Percentiles rank a stretch among this genome's conserved stretches.
phyloP scores from a whole-genome alignment of 768 basidiomycete species.

The Kwoniella botswanensis region DNA sequence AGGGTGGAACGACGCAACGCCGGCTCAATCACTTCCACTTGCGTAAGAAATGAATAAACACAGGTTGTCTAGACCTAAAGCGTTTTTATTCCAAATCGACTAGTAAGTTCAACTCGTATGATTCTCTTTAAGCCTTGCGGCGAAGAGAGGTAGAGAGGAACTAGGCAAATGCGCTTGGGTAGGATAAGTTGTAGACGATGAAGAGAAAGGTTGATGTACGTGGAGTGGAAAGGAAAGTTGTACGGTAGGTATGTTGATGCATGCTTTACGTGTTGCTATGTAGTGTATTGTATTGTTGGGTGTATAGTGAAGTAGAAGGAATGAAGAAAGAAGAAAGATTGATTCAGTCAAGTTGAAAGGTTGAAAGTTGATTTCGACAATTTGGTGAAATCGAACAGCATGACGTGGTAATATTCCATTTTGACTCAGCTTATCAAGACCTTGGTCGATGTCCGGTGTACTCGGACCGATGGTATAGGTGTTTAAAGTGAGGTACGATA shows the following conservation, averaged over 20 bases:
- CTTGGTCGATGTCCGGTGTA: background rate
- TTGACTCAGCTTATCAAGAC: no score
- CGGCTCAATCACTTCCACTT: background rate
- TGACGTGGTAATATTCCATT: background rate
- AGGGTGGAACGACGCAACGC: conserved; percentile 33
- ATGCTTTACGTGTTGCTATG: background rate
- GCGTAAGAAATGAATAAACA: conserved; percentile 2
- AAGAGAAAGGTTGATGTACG: background rate
- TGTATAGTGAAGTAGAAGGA: background rate
- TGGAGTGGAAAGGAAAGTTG: background rate
- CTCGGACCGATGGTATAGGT: background rate
- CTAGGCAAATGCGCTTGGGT: conserved; percentile 35
- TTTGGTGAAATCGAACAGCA: background rate
- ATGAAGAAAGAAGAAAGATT: background rate
- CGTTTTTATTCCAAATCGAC: conserved; percentile 29
- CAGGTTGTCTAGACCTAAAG: conserved; percentile 36
- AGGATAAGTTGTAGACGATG: background rate
- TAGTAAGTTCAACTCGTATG: conserved; percentile 26
- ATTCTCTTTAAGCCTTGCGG: background rate
- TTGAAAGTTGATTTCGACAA: background rate
- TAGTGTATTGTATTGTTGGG: background rate
- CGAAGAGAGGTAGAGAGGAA: conserved; percentile 15
- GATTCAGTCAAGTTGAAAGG: background rate
- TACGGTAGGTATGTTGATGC: background rate
- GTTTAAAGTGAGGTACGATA: background rate